Percentiles rank a stretch among this genome's conserved stretches.
Conservation (phyloP, 495 filamentous ascomycete species). For the Talaromyces liani region DNA sequence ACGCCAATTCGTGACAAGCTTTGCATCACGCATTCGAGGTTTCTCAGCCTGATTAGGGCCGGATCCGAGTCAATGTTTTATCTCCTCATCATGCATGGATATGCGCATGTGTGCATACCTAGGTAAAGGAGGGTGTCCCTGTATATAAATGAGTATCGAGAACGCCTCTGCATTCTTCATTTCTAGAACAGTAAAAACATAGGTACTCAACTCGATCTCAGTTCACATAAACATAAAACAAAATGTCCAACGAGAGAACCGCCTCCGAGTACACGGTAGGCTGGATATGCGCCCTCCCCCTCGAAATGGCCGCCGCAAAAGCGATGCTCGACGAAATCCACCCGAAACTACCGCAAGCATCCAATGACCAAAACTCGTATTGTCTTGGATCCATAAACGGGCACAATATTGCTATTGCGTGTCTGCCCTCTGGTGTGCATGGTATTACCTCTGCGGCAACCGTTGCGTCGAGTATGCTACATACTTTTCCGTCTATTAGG, state of each 20-base stretch:
- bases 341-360: not conserved
- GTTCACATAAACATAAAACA: not conserved
- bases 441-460: conserved; percentile 23
- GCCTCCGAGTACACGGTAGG: conserved; percentile 16
- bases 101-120: not conserved
- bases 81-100: not conserved
- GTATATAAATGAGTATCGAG: not conserved
- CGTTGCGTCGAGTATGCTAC: conserved; percentile 21
- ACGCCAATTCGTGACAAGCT: not conserved
- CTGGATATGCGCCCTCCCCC: conserved; percentile 19
- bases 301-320: conserved; percentile 15
- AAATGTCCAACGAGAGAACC: not conserved
- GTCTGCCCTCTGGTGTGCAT: conserved; percentile 21
- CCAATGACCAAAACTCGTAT: conserved; percentile 25
- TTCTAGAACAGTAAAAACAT: not conserved
- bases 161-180: not conserved
- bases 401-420: conserved; percentile 29
- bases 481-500: conserved; percentile 27
- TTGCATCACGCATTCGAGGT: not conserved
- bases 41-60: not conserved
- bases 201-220: not conserved
- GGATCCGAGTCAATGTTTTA: not conserved
- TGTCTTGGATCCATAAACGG: conserved; percentile 19
- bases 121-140: not conserved
- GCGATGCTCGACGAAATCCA: conserved; percentile 18